Conservation (phyloP, 2,329 filamentous ascomycete genomes). For the Phyllosticta paracitricarpa region DNA sequence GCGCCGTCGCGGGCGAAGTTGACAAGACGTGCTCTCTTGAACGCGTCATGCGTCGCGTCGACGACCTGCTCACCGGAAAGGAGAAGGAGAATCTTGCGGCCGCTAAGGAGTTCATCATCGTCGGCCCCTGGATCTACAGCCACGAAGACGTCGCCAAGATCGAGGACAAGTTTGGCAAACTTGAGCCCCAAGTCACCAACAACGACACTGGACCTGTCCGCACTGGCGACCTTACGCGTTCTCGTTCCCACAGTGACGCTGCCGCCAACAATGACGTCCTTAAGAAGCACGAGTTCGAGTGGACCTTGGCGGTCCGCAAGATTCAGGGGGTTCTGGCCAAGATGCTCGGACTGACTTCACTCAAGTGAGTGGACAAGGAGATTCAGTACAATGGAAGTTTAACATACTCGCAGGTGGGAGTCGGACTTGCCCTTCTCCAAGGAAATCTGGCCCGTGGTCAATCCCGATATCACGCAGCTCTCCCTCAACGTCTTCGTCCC, state of each 20-base stretch:
- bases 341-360: constrained; percentile 18
- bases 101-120: constrained; percentile 19
- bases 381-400: neutral
- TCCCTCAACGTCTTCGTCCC: constrained; percentile 20
- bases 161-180: constrained; percentile 2
- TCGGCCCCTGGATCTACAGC: constrained; percentile 17
- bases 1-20: neutral
- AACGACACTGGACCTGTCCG: neutral
- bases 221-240: neutral
- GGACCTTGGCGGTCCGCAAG: constrained; percentile 13
- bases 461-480: constrained; percentile 18
- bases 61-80: constrained; percentile 15
- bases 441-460: constrained; percentile 16
- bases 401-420: constrained; percentile 18
- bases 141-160: neutral
- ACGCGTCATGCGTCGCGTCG: constrained; percentile 9
- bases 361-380: constrained; percentile 17
- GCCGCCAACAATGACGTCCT: neutral
- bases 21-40: neutral
- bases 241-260: constrained; percentile 7
- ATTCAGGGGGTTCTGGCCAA: constrained; percentile 16
- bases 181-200: constrained; percentile 9
- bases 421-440: constrained; percentile 20
- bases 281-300: constrained; percentile 11
- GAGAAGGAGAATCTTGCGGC: neutral